Conservation (phyloP, 2,329 filamentous ascomycete genomes). For the Onygena corvina region DNA sequence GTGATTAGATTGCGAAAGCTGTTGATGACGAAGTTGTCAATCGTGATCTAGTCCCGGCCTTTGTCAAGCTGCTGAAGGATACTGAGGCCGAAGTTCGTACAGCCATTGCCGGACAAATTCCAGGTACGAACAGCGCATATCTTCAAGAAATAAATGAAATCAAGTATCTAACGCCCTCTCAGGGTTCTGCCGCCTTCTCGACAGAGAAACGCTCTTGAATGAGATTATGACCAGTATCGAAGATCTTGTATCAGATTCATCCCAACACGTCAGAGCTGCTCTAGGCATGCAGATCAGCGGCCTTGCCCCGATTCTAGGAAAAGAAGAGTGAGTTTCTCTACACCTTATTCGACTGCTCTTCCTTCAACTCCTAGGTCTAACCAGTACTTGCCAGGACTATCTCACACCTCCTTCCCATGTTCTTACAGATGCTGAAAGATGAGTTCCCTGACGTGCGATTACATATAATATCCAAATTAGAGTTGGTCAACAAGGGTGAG, state of each 20-base stretch:
- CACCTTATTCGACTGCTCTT: not conserved
- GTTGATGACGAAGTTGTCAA: constrained; percentile 94
- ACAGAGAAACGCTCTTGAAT: constrained; percentile 75
- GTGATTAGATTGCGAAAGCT: constrained; percentile 79
- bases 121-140: constrained; percentile 41
- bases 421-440: constrained; percentile 98
- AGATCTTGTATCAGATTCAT: constrained; percentile 88
- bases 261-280: constrained; percentile 90
- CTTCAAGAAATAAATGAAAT: not conserved
- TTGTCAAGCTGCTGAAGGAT: constrained; percentile 95
- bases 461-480: constrained; percentile 99
- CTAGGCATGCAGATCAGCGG: constrained; percentile 95
- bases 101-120: constrained; percentile 93
- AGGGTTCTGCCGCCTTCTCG: constrained; percentile 87
- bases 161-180: constrained; percentile 16
- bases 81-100: constrained; percentile 95
- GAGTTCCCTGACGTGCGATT: constrained; percentile 96
- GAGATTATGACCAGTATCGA: constrained; percentile 96
- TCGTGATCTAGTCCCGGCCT: constrained; percentile 86
- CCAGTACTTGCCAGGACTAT: constrained; percentile 56
- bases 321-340: constrained; percentile 64
- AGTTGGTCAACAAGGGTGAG: constrained; percentile 88
- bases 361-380: not conserved
- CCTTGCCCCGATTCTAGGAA: constrained; percentile 89
- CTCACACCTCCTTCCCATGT: constrained; percentile 93